phyloP scores from a whole-genome alignment of 441 rosid genomes.

The Omphalea diandra region DNA sequence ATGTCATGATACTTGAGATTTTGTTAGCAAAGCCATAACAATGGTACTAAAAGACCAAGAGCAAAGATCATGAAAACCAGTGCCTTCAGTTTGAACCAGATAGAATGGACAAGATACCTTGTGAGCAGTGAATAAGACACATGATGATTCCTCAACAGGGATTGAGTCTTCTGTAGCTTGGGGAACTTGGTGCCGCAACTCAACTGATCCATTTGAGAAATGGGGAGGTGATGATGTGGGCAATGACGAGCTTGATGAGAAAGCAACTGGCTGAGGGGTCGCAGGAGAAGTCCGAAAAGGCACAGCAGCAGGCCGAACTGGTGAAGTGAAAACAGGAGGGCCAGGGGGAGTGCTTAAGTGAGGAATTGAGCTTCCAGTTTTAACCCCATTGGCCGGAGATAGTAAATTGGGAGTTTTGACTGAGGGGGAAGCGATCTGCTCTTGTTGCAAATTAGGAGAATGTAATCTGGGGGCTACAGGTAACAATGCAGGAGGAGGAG shows the following conservation, averaged over 20 bases:
- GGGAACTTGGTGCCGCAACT: slow-evolving; percentile 56
- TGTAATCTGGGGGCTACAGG: slow-evolving; percentile 66
- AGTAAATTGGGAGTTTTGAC: slow-evolving; percentile 43
- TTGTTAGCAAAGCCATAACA: not conserved
- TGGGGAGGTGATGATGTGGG: slow-evolving; percentile 84
- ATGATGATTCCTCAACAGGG: slow-evolving; percentile 48
- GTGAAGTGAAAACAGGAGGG: slow-evolving; percentile 87
- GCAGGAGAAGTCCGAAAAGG: slow-evolving; percentile 92
- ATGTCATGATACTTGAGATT: not conserved
- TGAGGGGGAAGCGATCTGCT: slow-evolving; percentile 62
- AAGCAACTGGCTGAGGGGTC: slow-evolving; percentile 87
- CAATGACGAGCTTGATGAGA: slow-evolving; percentile 67
- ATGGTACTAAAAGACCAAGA: not conserved
- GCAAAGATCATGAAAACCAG: not conserved
- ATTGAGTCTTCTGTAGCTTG: slow-evolving; percentile 51
- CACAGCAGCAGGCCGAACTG: slow-evolving; percentile 95
- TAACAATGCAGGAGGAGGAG: slow-evolving; percentile 43
- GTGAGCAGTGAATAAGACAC: slow-evolving; percentile 71
- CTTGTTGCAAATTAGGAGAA: slow-evolving; percentile 57
- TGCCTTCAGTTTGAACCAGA: slow-evolving; percentile 10
- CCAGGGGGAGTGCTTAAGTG: slow-evolving; percentile 95
- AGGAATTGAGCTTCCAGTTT: slow-evolving; percentile 61
- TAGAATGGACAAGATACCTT: slow-evolving; percentile 56
- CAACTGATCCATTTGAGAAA: slow-evolving; percentile 66
- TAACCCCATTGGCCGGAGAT: slow-evolving; percentile 66